phyloP scores from a whole-genome alignment of 2,329 filamentous ascomycete species.

The Phaeosphaeria sp. region DNA sequence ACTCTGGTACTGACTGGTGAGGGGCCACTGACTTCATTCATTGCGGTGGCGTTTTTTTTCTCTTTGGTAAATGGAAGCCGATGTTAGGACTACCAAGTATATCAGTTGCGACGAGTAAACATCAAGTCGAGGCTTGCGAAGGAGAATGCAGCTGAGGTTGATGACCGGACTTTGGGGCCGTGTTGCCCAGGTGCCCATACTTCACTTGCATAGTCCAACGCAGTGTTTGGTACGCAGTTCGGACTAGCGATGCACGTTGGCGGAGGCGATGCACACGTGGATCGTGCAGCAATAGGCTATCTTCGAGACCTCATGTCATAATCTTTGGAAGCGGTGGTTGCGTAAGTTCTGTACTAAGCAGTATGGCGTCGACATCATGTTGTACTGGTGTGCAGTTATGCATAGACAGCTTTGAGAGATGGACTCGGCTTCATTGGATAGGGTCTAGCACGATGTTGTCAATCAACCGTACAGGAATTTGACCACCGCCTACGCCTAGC shows the following conservation, averaged over 20 bases:
- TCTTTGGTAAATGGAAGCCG: too few relatives aligned
- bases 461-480: slow-evolving; percentile 83
- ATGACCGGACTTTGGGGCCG: not conserved
- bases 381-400: not conserved
- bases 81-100: too few relatives aligned
- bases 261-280: not conserved
- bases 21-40: too few relatives aligned
- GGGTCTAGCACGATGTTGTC: slow-evolving; percentile 80
- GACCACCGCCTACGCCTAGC: slow-evolving; percentile 71
- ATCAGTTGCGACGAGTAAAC: too few relatives aligned
- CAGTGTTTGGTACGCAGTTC: not conserved
- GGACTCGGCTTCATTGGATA: slow-evolving; percentile 15
- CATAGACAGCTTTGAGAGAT: not conserved
- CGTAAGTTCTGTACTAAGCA: not conserved
- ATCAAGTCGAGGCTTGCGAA: not conserved
- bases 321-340: not conserved
- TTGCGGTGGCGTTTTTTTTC: too few relatives aligned
- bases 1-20: too few relatives aligned
- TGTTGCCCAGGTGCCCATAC: not conserved
- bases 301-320: not conserved
- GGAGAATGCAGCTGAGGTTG: not conserved
- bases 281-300: not conserved
- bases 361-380: not conserved
- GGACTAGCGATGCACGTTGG: not conserved
- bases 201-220: not conserved